These are phyloP conservation scores for Mortierella alpina DNA, from an alignment of 192 early-diverging fungal genomes.

Conservation along the genomic window DNA sequence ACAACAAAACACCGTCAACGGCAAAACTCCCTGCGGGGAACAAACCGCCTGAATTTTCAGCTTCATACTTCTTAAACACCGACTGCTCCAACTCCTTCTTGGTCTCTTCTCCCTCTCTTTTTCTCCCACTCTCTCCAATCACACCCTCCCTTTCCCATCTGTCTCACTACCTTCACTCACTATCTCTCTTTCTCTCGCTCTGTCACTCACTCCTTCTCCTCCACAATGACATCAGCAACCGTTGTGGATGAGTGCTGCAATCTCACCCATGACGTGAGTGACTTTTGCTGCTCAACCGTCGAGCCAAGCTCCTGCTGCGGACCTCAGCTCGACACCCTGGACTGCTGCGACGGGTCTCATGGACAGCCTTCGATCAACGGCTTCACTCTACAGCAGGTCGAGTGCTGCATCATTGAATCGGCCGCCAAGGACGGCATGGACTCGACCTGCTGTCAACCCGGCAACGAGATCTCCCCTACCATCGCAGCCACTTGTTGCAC, in stretches of 20 bases:
- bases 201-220: too few species aligned
- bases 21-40: not conserved
- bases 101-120: not conserved
- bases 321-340: constrained; percentile 27
- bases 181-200: too few species aligned
- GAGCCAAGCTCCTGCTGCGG: constrained; percentile 47
- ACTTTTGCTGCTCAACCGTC: constrained; percentile 45
- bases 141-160: too few species aligned
- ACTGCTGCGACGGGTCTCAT: constrained; percentile 22
- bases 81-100: not conserved
- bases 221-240: not conserved
- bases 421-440: constrained; percentile 44
- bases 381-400: constrained; percentile 24
- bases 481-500: constrained; percentile 35
- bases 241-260: constrained; percentile 41
- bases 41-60: not conserved
- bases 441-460: constrained; percentile 32
- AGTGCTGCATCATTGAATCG: constrained; percentile 43
- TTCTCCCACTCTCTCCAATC: too few species aligned
- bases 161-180: too few species aligned
- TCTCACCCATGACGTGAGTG: constrained; percentile 27
- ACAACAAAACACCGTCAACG: constrained; percentile 11
- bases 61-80: not conserved
- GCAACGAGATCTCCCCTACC: constrained; percentile 2
- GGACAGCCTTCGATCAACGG: constrained; percentile 7